These are phyloP conservation scores for Fusarium solani-melongenae DNA, from an alignment of 2,329 filamentous ascomycete genomes.

Conservation along the genomic window DNA sequence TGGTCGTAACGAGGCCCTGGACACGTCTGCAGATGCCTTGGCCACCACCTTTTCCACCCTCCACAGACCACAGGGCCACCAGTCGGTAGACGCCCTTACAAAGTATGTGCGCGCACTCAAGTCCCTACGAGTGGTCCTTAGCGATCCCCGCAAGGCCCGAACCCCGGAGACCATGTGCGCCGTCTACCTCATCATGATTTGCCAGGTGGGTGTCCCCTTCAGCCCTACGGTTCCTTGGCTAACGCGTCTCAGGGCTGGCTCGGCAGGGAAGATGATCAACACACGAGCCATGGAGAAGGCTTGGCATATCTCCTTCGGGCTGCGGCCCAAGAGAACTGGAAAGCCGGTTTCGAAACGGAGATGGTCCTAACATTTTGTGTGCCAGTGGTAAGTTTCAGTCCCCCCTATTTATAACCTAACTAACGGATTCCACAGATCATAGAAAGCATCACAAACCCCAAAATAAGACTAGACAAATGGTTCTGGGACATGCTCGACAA, in stretches of 20 bases:
- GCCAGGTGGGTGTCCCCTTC: constrained; percentile 41
- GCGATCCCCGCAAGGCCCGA: constrained; percentile 41
- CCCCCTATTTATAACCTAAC: too few species aligned
- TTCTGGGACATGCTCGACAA: constrained; percentile 37
- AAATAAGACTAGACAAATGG: constrained; percentile 29
- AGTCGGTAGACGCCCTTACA: constrained; percentile 36
- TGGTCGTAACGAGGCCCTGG: constrained; percentile 58
- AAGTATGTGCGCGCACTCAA: constrained; percentile 48
- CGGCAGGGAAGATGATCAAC: constrained; percentile 37
- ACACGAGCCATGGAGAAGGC: constrained; percentile 46
- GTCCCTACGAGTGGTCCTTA: constrained; percentile 41
- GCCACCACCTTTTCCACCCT: constrained; percentile 41
- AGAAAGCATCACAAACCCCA: constrained; percentile 45
- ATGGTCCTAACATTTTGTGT: constrained; percentile 47
- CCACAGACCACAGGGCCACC: constrained; percentile 23
- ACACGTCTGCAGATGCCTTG: constrained; percentile 50
- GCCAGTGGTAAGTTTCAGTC: constrained; percentile 44
- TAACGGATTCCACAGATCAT: constrained; percentile 38
- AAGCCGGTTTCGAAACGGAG: constrained; percentile 42
- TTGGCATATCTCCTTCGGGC: constrained; percentile 47
- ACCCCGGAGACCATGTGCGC: constrained; percentile 51
- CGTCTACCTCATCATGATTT: constrained; percentile 52
- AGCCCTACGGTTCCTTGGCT: not conserved
- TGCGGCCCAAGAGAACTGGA: constrained; percentile 37
- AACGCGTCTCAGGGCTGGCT: constrained; percentile 45